Conservation (phyloP, 2,329 filamentous ascomycete species). For the Colletotrichum sp. region DNA sequence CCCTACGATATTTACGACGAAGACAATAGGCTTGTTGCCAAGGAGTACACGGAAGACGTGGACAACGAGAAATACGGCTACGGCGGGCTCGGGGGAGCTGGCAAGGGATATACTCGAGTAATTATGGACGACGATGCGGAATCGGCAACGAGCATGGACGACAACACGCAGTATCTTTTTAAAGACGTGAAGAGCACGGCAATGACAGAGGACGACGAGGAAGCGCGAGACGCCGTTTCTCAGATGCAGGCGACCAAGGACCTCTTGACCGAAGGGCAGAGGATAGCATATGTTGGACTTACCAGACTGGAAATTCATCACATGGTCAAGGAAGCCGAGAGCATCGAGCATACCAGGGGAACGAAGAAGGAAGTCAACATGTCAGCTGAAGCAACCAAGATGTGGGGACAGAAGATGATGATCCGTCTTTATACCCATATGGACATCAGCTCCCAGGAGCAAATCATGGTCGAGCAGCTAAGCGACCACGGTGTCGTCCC, state of each 20-base stretch:
- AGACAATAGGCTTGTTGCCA: conserved; percentile 84
- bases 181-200: conserved; percentile 69
- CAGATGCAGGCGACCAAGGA: conserved; percentile 98
- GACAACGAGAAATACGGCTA: conserved; percentile 73
- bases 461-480: conserved; percentile 98
- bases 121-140: conserved; percentile 93
- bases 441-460: conserved; percentile 90
- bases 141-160: conserved; percentile 94
- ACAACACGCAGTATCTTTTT: conserved; percentile 96
- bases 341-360: conserved; percentile 63
- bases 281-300: conserved; percentile 93
- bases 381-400: conserved; percentile 79
- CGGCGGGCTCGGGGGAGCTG: conserved; percentile 81
- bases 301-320: conserved; percentile 80
- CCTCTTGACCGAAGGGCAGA: conserved; percentile 91
- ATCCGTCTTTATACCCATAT: conserved; percentile 92
- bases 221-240: conserved; percentile 81
- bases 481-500: conserved; percentile 90
- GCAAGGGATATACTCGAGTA: conserved; percentile 95
- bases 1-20: conserved; percentile 97
- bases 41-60: conserved; percentile 76
- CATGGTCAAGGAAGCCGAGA: conserved; percentile 74
- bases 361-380: conserved; percentile 75
- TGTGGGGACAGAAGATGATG: conserved; percentile 99
- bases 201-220: conserved; percentile 74